A percentile compares a stretch with the other conserved stretches of the same genome.
phyloP scores from a whole-genome alignment of 371 early-diverging fungal species.

The Syncephalastrum sp. region DNA sequence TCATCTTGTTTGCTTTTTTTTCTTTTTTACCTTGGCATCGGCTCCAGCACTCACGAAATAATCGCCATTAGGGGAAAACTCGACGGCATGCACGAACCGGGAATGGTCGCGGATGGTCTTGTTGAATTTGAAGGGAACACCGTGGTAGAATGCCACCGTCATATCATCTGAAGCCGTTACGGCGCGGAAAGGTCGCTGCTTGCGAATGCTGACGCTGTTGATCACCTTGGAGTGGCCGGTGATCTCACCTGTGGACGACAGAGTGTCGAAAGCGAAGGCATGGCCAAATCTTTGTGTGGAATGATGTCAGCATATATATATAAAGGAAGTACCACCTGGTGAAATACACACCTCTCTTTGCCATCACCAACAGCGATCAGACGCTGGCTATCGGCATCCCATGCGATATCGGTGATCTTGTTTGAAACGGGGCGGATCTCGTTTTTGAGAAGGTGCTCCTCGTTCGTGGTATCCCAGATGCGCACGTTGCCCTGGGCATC shows the following conservation, averaged over 20 bases:
- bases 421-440: conserved; percentile 74
- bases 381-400: conserved; percentile 95
- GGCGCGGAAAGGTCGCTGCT: conserved; percentile 87
- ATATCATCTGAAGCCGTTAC: conserved; percentile 93
- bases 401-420: conserved; percentile 85
- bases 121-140: conserved; percentile 87
- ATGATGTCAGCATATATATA: not conserved
- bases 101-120: conserved; percentile 76
- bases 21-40: conserved; percentile 73
- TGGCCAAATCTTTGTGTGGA: conserved; percentile 70
- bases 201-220: conserved; percentile 85
- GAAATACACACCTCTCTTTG: conserved; percentile 62
- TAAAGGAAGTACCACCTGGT: not conserved
- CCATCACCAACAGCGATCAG: conserved; percentile 96
- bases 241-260: conserved; percentile 91
- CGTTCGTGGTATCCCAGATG: conserved; percentile 89
- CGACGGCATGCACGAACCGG: conserved; percentile 87
- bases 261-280: conserved; percentile 86
- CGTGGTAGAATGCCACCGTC: conserved; percentile 86
- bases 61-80: conserved; percentile 84
- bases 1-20: not conserved
- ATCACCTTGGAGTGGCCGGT: conserved; percentile 86
- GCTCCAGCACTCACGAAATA: conserved; percentile 85
- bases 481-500: conserved; percentile 89
- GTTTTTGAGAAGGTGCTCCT: conserved; percentile 84